These are phyloP conservation scores for Trypanosoma brucei DNA, from an alignment of 208 protist species.

Conservation along the genomic window DNA sequence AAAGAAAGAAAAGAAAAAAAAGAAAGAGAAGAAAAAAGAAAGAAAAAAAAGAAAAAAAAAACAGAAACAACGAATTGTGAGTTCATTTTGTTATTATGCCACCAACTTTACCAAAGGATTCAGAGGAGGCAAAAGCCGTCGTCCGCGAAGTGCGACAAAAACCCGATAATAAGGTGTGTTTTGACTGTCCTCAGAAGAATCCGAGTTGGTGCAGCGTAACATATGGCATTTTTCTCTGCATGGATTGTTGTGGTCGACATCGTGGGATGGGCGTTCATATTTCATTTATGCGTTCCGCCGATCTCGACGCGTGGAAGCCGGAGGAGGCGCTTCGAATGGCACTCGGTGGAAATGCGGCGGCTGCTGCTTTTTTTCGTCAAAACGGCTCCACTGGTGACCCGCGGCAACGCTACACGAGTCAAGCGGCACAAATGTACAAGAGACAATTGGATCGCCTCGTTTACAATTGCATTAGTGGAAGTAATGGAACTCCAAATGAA, in stretches of 20 bases:
- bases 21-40: background rate
- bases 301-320: conserved; percentile 88
- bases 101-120: conserved; percentile 35
- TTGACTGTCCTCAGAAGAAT: conserved; percentile 95
- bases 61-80: background rate
- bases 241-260: conserved; percentile 95
- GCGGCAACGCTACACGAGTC: conserved; percentile 63
- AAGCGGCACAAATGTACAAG: conserved; percentile 61
- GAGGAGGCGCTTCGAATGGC: conserved; percentile 85
- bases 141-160: conserved; percentile 53
- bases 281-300: conserved; percentile 93
- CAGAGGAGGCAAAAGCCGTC: conserved; percentile 72
- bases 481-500: background rate
- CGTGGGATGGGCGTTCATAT: conserved; percentile 94
- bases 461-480: conserved; percentile 27
- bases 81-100: background rate
- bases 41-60: background rate
- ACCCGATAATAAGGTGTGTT: conserved; percentile 90
- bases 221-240: conserved; percentile 96
- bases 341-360: conserved; percentile 84
- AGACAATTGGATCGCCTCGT: conserved; percentile 64
- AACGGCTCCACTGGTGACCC: conserved; percentile 64
- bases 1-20: no score
- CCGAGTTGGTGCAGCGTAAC: conserved; percentile 95
- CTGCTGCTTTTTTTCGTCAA: conserved; percentile 73